Evolutionary conservation across 768 basidiomycete species (phyloP), one percentile per base, ranked within the genome.

Genomic region (Panaeolus cyanescens): DNA sequence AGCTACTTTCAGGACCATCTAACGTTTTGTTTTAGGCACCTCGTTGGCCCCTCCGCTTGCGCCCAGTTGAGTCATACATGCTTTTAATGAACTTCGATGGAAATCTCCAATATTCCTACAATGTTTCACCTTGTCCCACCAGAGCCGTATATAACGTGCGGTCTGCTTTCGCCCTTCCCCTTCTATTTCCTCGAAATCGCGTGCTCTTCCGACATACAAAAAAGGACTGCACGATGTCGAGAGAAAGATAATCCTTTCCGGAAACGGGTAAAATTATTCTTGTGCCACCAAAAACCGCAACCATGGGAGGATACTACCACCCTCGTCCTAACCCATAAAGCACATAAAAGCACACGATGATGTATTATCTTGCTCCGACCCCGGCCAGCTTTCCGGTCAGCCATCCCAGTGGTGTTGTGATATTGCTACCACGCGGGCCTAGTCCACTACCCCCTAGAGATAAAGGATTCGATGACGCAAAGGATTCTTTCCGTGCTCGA

Each of bases 371-470:
- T 54, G 86, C 80, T 58, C 88, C 82, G 34, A 82, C 87, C 34
- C 90, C 89, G 5, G 89, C 83, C 59, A 93, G 72, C 71, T 85
- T 91, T 40, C 83, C 87, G 20, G 92, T 88, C 55, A 94, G 71
- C 92, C 92, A 94, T 6, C 87, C 89, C 2, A 94, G 75, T 7
- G 92, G 91, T 36, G 89, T 87, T 67, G 86, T 89, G 59, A 91
- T 67, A 58, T 82, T 82, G 55, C 82, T 75, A 45, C 83, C 83
- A 67, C 86, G 83, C 60, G 88, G 78, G 28, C 85, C 80, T n/a
- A 87, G 79, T 5, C 88, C 87, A 28, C 82, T 80, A 13, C 84
- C 82, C 36, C 92, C 91, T 32, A 94, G 74, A 8, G 92, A 86
- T 37, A 95, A 82, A 7, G 93, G 93, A 68, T 95, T 93, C 17